Evolutionary conservation across 345 rosid species (phyloP).

Genomic region (Sapria himalayana): DNA sequence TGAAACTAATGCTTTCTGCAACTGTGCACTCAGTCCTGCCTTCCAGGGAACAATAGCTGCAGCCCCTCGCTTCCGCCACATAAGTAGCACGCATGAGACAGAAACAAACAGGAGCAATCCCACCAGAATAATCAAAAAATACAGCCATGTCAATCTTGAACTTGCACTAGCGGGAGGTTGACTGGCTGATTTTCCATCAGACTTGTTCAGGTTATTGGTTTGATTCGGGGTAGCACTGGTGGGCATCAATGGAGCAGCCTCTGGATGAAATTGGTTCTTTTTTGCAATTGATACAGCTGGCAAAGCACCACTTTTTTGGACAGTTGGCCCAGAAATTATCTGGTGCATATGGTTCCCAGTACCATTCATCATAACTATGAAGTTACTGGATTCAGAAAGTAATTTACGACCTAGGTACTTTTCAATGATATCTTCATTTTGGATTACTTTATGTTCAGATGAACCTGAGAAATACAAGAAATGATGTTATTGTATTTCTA

Average conservation of each 20-base stretch:
- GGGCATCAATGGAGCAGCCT: constrained; percentile 9
- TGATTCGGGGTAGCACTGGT: constrained; percentile 3
- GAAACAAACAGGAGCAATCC: constrained; percentile 16
- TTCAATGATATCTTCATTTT: constrained; percentile 15
- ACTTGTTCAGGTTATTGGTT: constrained; percentile 4
- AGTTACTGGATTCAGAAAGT: constrained; percentile 41
- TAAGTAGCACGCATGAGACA: constrained; percentile 13
- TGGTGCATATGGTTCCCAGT: constrained; percentile 13
- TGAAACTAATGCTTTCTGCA: constrained; percentile 77
- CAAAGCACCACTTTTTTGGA: constrained; percentile 66
- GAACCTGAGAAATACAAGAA: constrained; percentile 11
- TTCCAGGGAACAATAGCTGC: constrained; percentile 72
- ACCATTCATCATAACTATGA: constrained; percentile 29
- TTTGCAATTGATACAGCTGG: constrained; percentile 47
- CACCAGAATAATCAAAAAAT: constrained; percentile 21
- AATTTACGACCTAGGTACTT: constrained; percentile 37
- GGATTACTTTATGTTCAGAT: constrained; percentile 9
- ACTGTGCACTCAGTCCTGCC: constrained; percentile 84
- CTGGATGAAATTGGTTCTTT: constrained; percentile 13
- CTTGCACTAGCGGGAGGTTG: constrained; percentile 7
- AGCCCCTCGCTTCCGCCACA: constrained; percentile 29
- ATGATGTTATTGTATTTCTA: constrained; percentile 2
- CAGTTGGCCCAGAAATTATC: constrained; percentile 23
- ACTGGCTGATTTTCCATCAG: constrained; percentile 5
- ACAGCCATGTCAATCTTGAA: constrained; percentile 26